Percentiles rank a stretch among this genome's conserved stretches.
These are phyloP conservation scores for Sarocladiaceae sp. DNA, from an alignment of 2,329 filamentous ascomycete species.

Conservation along the genomic window DNA sequence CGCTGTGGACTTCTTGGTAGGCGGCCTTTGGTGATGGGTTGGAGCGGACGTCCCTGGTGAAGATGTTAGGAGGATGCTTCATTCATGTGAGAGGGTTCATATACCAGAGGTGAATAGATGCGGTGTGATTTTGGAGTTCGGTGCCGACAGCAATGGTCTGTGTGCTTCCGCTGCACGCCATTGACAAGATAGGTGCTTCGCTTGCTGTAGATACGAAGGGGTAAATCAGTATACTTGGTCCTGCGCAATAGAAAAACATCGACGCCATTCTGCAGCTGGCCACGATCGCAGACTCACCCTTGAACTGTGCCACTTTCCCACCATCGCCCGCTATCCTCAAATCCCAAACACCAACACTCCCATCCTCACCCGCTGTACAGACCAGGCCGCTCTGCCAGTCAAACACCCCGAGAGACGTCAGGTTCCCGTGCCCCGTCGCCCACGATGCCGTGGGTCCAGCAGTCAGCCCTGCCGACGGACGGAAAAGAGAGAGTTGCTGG, in stretches of 20 bases:
- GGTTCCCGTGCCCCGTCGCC: conserved; percentile 49
- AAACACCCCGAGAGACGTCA: conserved; percentile 56
- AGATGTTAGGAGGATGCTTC: conserved; percentile 17
- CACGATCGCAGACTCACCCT: conserved; percentile 31
- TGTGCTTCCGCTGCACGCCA: conserved; percentile 52
- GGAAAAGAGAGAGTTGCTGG: conserved; percentile 60
- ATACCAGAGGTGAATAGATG: conserved; percentile 57
- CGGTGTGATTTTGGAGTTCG: conserved; percentile 59
- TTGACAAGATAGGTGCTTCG: conserved; percentile 51
- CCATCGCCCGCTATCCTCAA: conserved; percentile 38
- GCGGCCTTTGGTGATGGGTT: conserved; percentile 39
- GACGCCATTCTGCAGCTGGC: background rate
- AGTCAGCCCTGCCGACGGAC: conserved; percentile 47
- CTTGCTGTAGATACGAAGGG: conserved; percentile 31
- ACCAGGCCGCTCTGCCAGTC: conserved; percentile 46
- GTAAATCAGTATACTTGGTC: too few relatives aligned
- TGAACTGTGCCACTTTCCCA: conserved; percentile 37
- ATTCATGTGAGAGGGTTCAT: conserved; percentile 11
- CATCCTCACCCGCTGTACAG: conserved; percentile 67
- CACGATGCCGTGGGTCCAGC: conserved; percentile 42
- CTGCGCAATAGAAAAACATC: background rate
- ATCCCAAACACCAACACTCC: conserved; percentile 61
- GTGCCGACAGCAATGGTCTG: conserved; percentile 66
- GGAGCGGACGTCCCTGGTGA: conserved; percentile 51
- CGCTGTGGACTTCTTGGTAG: conserved; percentile 61